Base-by-base conservation (phyloP, 2,329 filamentous ascomycete species). In the Microdochium bolleyi region DNA sequence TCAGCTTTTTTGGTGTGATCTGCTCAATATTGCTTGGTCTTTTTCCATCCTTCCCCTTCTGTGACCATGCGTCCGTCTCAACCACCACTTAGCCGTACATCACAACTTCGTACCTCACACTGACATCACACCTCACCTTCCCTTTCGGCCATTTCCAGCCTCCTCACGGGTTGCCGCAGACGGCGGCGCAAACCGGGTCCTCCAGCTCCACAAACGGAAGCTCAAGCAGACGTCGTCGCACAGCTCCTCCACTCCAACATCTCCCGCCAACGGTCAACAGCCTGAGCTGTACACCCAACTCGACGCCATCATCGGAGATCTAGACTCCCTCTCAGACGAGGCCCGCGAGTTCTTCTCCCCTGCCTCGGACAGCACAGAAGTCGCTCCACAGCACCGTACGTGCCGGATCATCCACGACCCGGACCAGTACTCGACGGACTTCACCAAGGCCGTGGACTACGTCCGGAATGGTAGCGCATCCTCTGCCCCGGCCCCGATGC, bases 391-490 rank as follows among this genome's bases (percentile, higher is more conserved):
- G 44, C 44, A 27, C 24, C 14, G 14, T 48, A 3, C 44, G 19
- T 46, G 41, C 19, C 3, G 22, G 9, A 75, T 97, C 51, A 77
- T 89, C 57, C 73, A 83, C 60, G 84, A 92, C 57, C 67, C 76
- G n/a, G 89, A 95, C 64, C 89, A 97, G 68, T 82, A 95, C 60
- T 87, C 85, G 21, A 96, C 94, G 25, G 94, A 99, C 68, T 96
- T 97, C 61, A 85, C 81, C 61, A 99, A 99, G 73, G 89, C 84
- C 61, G 80, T 87, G 22, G 56, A 38, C n/a, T 57, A 59, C 22
- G 58, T 62, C 22, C 64, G 55, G 48, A 34, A 48, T 21, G 21
- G 19, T 19, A 38, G 4, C 7, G 14, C 34, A 5, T 19, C 34
- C 7, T 14, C 11, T 34, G 8, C 30, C 8, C 30, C 8, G 14